Evolutionary conservation across 495 filamentous ascomycete species (phyloP), one percentile per base, ranked within the genome.

Genomic region (Neurospora cerealis): DNA sequence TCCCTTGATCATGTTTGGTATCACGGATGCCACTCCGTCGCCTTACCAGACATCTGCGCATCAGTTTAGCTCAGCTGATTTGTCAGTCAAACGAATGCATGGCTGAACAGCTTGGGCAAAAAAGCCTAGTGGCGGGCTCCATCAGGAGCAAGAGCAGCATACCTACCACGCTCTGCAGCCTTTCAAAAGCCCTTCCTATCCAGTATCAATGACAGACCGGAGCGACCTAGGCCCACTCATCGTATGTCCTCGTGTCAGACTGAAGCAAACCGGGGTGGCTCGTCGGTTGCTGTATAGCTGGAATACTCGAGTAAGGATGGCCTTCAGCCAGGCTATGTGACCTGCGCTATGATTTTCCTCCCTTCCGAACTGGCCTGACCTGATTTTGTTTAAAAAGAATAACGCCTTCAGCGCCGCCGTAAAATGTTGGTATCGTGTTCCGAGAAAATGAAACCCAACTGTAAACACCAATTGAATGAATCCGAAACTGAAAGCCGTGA

Each of bases 381-480:
- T 17, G 54, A 28, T 34, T 34, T 62, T 34, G 13, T 34, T 62
- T 28, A 0, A 62, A 72, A 54, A 36, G 15, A 5, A 46, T 60
- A 73, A 75, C 74, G 38, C 74, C 74, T 73, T 42, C 19, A 62
- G 69, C 74, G 74, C 74, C 74, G 69, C 62, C 69, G 71, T 72
- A 75, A 39, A 70, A 34, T 36, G 36, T 34, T 28, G 24, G 34
- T 72, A 44, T 69, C 37, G 17, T 15, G 11, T 69, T 17, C 48
- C 37, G 38, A 8, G 15, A 40, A 37, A 21, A 19, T 73, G 37
- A 46, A 70, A 8, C 41, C 37, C 34, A 44, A 28, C 39, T 62
- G 24, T 36, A 37, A 48, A 69, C 42, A 48, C 24, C 28, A 36
- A 41, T 69, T 70, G 32, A 54, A 71, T 39, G 38, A 44, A 44